Percentiles rank a stretch among this genome's conserved stretches.
These are phyloP conservation scores for Talaromyces sp. DNA, from an alignment of 2,329 filamentous ascomycete species.

Conservation along the genomic window DNA sequence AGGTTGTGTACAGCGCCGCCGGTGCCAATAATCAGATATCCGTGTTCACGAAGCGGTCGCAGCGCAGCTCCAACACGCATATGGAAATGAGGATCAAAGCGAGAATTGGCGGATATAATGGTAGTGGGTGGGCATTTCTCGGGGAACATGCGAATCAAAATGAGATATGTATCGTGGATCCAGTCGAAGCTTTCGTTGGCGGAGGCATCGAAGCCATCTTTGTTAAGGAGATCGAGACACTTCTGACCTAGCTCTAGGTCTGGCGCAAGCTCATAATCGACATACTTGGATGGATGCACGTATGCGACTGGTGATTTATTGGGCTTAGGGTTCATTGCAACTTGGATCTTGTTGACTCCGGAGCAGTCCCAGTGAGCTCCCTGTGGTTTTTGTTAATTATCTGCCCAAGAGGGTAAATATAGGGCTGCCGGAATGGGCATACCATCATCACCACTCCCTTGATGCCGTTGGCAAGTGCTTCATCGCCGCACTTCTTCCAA, in stretches of 20 bases:
- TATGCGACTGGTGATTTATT: slow-evolving; percentile 63
- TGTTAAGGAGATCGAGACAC: slow-evolving; percentile 50
- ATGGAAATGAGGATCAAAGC: slow-evolving; percentile 57
- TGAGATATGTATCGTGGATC: slow-evolving; percentile 70
- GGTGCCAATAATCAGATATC: slow-evolving; percentile 58
- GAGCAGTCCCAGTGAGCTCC: slow-evolving; percentile 65
- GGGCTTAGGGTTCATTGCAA: slow-evolving; percentile 60
- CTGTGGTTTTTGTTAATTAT: slow-evolving; percentile 21
- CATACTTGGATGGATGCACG: slow-evolving; percentile 64
- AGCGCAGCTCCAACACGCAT: slow-evolving; percentile 57
- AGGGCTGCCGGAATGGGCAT: neutral
- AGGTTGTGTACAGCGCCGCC: slow-evolving; percentile 69
- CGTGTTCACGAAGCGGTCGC: slow-evolving; percentile 53
- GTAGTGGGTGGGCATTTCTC: slow-evolving; percentile 63
- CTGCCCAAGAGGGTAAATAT: neutral
- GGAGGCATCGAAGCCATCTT: slow-evolving; percentile 54
- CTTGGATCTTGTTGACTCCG: slow-evolving; percentile 53
- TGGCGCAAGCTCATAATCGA: slow-evolving; percentile 58
- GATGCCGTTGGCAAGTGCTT: slow-evolving; percentile 57
- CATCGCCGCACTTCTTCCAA: slow-evolving; percentile 64
- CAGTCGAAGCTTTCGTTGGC: slow-evolving; percentile 61
- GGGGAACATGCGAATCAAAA: slow-evolving; percentile 69
- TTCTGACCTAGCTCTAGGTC: slow-evolving; percentile 54
- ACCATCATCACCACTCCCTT: slow-evolving; percentile 53
- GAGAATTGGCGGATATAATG: slow-evolving; percentile 54